A percentile compares a stretch with the other conserved stretches of the same genome.
Evolutionary conservation across 2,329 filamentous ascomycete genomes (phyloP).

Genomic region (Colletotrichum eremochloae): DNA sequence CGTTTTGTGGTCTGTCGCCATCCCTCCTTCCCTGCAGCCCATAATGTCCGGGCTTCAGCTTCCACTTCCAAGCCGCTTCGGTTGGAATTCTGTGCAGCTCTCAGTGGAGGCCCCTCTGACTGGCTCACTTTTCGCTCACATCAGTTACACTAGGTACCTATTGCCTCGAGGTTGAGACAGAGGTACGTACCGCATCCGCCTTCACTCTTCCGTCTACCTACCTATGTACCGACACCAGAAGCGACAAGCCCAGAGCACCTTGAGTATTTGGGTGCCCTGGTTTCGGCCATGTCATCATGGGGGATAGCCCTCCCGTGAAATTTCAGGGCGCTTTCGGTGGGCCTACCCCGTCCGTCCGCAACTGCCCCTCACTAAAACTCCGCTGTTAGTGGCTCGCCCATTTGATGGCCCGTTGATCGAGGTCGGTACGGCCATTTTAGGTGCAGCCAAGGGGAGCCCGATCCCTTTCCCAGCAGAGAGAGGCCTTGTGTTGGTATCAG

Average conservation of each 20-base stretch:
- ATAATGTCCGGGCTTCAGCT: slow-evolving; percentile 43
- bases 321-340: slow-evolving; percentile 43
- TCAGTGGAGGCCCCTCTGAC: slow-evolving; percentile 27
- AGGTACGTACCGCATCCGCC: background rate
- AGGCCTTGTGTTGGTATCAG: slow-evolving; percentile 12
- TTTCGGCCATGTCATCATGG: slow-evolving; percentile 42
- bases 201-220: background rate
- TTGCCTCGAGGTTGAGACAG: background rate
- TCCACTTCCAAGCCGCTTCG: slow-evolving; percentile 44
- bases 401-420: slow-evolving; percentile 35
- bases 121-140: slow-evolving; percentile 20
- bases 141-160: background rate
- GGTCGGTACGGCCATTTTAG: slow-evolving; percentile 18
- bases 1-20: slow-evolving; percentile 18
- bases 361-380: slow-evolving; percentile 37
- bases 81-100: slow-evolving; percentile 43
- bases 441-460: slow-evolving; percentile 19
- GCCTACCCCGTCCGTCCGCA: slow-evolving; percentile 39
- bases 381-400: slow-evolving; percentile 32
- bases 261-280: slow-evolving; percentile 38
- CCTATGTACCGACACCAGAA: too few relatives aligned
- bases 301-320: slow-evolving; percentile 35
- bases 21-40: slow-evolving; percentile 38
- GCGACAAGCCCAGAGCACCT: slow-evolving; percentile 8
- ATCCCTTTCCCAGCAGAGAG: slow-evolving; percentile 27